Percentiles rank a stretch among this genome's conserved stretches.
These are phyloP conservation scores for Chrysoporthe deuterocubensis DNA, from an alignment of 2,329 filamentous ascomycete species.

Conservation along the genomic window DNA sequence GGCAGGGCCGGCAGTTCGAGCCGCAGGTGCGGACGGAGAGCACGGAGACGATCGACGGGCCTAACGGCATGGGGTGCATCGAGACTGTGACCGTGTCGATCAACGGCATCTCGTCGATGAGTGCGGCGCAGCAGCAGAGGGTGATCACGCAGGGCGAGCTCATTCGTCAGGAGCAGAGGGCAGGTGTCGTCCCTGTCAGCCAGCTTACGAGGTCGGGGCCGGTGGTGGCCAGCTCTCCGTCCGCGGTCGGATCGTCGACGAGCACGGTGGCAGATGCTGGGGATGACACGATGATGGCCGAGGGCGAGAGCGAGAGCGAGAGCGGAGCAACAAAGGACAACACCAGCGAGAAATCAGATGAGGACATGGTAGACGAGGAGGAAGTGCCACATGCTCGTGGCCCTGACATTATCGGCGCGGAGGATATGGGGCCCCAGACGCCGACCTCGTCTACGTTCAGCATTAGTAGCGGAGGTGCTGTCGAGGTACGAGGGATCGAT, in stretches of 20 bases:
- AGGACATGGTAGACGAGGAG: slow-evolving; percentile 55
- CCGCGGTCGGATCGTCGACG: slow-evolving; percentile 28
- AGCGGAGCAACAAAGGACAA: slow-evolving; percentile 32
- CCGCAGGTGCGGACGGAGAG: slow-evolving; percentile 71
- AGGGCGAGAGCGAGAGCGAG: slow-evolving; percentile 31
- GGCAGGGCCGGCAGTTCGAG: slow-evolving; percentile 51
- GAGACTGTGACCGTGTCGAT: slow-evolving; percentile 80
- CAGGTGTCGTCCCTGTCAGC: slow-evolving; percentile 73
- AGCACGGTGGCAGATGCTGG: slow-evolving; percentile 9
- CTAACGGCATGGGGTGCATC: slow-evolving; percentile 76
- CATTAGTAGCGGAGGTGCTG: slow-evolving; percentile 42
- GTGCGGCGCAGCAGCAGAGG: slow-evolving; percentile 41
- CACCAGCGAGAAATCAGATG: slow-evolving; percentile 38
- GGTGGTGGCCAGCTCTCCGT: slow-evolving; percentile 31
- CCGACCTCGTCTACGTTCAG: slow-evolving; percentile 45
- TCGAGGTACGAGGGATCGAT: slow-evolving; percentile 61
- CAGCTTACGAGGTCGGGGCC: slow-evolving; percentile 55
- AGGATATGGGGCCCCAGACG: slow-evolving; percentile 80
- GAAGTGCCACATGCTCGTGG: slow-evolving; percentile 82
- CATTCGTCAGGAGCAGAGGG: slow-evolving; percentile 82
- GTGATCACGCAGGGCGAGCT: slow-evolving; percentile 84
- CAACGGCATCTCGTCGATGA: slow-evolving; percentile 67
- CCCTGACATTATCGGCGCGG: slow-evolving; percentile 81
- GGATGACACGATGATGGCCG: slow-evolving; percentile 29
- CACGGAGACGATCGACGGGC: slow-evolving; percentile 80